Evolutionary conservation across 495 filamentous ascomycete genomes (phyloP).

Genomic region (Talaromyces borbonicus): DNA sequence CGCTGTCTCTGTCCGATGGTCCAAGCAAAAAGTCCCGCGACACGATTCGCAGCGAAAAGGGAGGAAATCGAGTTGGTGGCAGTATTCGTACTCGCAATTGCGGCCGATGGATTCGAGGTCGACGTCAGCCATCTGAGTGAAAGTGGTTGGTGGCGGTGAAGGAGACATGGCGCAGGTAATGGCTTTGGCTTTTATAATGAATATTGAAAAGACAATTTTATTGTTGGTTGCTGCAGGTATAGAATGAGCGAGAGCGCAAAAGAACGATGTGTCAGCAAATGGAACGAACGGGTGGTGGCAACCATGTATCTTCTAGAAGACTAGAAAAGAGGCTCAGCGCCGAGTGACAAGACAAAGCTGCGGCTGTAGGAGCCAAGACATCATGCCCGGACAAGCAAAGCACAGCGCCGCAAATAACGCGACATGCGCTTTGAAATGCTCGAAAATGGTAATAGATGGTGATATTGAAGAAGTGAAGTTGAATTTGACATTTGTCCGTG

Average conservation of each 20-base stretch:
- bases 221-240: background rate
- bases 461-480: too few species aligned
- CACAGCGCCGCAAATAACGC: too few species aligned
- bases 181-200: background rate
- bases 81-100: slow-evolving; percentile 86
- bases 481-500: too few species aligned
- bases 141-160: slow-evolving; percentile 12
- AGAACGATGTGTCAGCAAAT: background rate
- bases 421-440: too few species aligned
- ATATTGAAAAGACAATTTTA: background rate
- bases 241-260: background rate
- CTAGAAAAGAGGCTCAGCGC: slow-evolving; percentile 2
- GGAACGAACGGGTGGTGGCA: background rate
- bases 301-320: too few species aligned
- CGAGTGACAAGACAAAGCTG: background rate
- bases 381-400: too few species aligned
- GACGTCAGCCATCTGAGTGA: slow-evolving; percentile 48
- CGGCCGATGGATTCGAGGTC: slow-evolving; percentile 79
- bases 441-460: too few species aligned
- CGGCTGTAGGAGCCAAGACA: too few species aligned
- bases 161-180: background rate
- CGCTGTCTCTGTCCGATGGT: slow-evolving; percentile 80
- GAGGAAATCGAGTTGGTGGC: slow-evolving; percentile 91
- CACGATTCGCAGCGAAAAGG: slow-evolving; percentile 93
- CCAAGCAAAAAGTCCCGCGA: slow-evolving; percentile 76